phyloP scores from a whole-genome alignment of 495 filamentous ascomycete species.

The Neurospora sp. region DNA sequence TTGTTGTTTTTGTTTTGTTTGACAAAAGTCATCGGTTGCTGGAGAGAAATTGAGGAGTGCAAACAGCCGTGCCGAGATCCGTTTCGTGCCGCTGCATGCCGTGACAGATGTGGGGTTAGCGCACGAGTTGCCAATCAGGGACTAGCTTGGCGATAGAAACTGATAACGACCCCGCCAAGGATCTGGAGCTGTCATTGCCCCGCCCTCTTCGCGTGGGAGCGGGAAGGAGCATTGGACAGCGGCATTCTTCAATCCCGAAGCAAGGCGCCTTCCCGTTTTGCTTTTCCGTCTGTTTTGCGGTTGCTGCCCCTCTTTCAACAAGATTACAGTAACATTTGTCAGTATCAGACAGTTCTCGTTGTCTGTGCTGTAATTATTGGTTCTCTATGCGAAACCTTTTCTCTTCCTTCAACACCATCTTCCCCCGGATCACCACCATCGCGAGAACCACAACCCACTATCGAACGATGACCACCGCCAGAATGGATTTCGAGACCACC shows the following conservation, averaged over 20 bases:
- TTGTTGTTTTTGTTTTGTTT: background rate
- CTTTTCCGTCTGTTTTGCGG: background rate
- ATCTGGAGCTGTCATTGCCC: background rate
- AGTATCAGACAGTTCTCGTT: background rate
- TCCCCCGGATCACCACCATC: background rate
- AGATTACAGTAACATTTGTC: background rate
- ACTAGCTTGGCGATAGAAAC: background rate
- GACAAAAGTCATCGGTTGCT: background rate
- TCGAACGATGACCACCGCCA: background rate
- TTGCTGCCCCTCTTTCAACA: background rate
- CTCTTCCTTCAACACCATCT: background rate
- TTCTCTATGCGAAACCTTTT: background rate
- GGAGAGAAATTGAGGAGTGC: background rate
- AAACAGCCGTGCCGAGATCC: background rate
- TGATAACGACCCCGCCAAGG: background rate
- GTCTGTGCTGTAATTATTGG: background rate
- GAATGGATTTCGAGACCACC: constrained; percentile 28
- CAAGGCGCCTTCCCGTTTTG: background rate
- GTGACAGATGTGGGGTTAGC: background rate
- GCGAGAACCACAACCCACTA: background rate
- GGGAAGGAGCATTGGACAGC: background rate
- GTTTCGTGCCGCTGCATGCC: background rate
- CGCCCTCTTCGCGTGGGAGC: background rate
- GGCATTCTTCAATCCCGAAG: background rate
- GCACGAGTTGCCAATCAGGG: background rate